Percentiles rank a stretch among this genome's conserved stretches.
These are phyloP conservation scores for Claviceps pazoutovae DNA, from an alignment of 2,329 filamentous ascomycete species.

Conservation along the genomic window DNA sequence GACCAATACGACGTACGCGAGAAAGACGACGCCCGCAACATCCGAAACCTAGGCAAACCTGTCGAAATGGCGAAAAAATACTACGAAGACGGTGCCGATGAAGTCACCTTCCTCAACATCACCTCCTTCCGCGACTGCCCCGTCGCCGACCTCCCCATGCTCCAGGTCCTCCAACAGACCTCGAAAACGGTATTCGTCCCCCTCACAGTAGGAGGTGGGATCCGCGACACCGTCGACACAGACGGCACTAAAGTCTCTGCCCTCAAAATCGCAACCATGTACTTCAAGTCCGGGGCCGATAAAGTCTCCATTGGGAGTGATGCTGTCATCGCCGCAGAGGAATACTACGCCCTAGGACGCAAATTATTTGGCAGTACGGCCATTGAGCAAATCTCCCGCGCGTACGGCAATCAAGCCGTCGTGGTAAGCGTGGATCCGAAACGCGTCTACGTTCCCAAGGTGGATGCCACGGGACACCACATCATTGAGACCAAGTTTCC, in stretches of 20 bases:
- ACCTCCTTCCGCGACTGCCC: constrained; percentile 95
- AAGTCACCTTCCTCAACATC: constrained; percentile 96
- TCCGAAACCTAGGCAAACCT: constrained; percentile 91
- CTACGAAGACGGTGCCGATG: constrained; percentile 93
- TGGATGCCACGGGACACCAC: constrained; percentile 56
- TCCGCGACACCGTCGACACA: constrained; percentile 80
- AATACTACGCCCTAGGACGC: constrained; percentile 62
- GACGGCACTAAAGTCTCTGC: constrained; percentile 80
- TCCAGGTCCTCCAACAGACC: constrained; percentile 76
- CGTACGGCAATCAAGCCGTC: constrained; percentile 93
- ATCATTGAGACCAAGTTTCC: constrained; percentile 56
- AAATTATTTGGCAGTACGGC: constrained; percentile 69
- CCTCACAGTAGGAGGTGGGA: constrained; percentile 87
- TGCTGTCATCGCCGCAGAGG: constrained; percentile 82
- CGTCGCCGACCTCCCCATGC: constrained; percentile 83
- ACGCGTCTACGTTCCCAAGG: constrained; percentile 68
- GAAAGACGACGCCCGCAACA: constrained; percentile 50
- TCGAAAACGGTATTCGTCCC: constrained; percentile 92
- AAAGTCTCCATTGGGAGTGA: constrained; percentile 96
- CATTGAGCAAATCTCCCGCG: constrained; percentile 86
- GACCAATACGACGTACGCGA: constrained; percentile 98
- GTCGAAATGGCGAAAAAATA: constrained; percentile 89
- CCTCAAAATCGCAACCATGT: constrained; percentile 86
- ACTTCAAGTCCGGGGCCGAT: constrained; percentile 93
- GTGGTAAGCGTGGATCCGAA: constrained; percentile 93